Percentiles rank a stretch among this genome's conserved stretches.
These are phyloP conservation scores for Phaffomyces thermotolerans DNA, from an alignment of 805 yeast genomes.

Conservation along the genomic window DNA sequence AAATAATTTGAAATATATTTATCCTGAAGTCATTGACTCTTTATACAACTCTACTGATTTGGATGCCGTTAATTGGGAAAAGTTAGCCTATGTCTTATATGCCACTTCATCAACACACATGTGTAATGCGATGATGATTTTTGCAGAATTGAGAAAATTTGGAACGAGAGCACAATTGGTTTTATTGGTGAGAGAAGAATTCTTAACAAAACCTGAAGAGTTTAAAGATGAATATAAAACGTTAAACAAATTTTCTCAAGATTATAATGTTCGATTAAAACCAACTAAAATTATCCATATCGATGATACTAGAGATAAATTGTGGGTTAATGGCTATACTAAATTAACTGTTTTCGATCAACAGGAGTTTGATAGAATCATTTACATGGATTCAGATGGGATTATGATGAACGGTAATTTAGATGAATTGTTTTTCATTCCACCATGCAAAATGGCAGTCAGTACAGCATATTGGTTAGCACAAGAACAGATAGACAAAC, in stretches of 20 bases:
- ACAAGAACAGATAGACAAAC: constrained; percentile 19
- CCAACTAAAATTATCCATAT: constrained; percentile 14
- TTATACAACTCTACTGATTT: constrained; percentile 12
- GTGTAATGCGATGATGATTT: constrained; percentile 45
- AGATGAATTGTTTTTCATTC: constrained; percentile 47
- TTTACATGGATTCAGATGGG: constrained; percentile 58
- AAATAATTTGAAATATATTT: constrained; percentile 15
- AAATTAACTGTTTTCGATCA: constrained; percentile 47
- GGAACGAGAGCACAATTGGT: constrained; percentile 40
- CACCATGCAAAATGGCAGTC: constrained; percentile 39
- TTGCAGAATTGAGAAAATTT: constrained; percentile 31
- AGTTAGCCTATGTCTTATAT: constrained; percentile 52
- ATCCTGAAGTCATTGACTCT: constrained; percentile 19
- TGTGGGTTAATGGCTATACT: constrained; percentile 47
- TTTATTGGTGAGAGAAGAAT: constrained; percentile 31
- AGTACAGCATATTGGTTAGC: constrained; percentile 38
- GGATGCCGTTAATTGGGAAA: constrained; percentile 31
- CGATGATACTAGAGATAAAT: constrained; percentile 10
- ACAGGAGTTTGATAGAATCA: constrained; percentile 42
- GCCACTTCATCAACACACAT: constrained; percentile 47
- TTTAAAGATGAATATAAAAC: constrained; percentile 8
- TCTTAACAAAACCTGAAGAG: constrained; percentile 19
- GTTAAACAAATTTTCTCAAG: constrained; percentile 5
- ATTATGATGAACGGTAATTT: constrained; percentile 31
- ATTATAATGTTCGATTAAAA: constrained; percentile 13